Percentiles rank a stretch among this genome's conserved stretches.
Conservation (phyloP, 257 asterid species). For the Solanum arcanum region DNA sequence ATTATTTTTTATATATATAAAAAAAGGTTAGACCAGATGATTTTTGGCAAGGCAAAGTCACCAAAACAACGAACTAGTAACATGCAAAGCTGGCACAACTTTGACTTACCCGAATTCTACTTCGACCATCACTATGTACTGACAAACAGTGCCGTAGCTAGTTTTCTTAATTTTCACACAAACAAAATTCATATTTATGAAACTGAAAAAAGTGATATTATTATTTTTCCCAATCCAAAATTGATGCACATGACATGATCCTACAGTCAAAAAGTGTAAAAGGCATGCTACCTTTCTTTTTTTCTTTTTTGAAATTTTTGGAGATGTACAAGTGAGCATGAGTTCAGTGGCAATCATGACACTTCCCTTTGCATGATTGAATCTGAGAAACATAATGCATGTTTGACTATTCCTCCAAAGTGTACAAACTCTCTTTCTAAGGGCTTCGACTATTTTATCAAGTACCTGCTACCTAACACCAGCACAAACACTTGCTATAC, state of each 20-base stretch:
- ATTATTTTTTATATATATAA: not conserved
- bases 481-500: not conserved
- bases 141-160: not conserved
- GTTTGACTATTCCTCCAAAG: not conserved
- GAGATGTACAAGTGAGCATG: not conserved
- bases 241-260: not conserved
- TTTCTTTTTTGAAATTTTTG: not conserved
- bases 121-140: not conserved
- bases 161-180: not conserved
- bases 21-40: not conserved
- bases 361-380: not conserved
- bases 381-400: not conserved
- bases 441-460: not conserved
- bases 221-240: not conserved
- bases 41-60: not conserved
- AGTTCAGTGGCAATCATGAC: not conserved
- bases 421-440: not conserved
- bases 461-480: not conserved
- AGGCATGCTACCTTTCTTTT: not conserved
- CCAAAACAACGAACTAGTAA: not conserved
- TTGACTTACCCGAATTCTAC: not conserved
- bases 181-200: not conserved
- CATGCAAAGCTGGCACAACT: not conserved
- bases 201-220: not conserved
- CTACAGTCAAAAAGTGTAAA: not conserved